phyloP scores from a whole-genome alignment of 164 flowering plant species.

The Macadamia integrifolia region DNA sequence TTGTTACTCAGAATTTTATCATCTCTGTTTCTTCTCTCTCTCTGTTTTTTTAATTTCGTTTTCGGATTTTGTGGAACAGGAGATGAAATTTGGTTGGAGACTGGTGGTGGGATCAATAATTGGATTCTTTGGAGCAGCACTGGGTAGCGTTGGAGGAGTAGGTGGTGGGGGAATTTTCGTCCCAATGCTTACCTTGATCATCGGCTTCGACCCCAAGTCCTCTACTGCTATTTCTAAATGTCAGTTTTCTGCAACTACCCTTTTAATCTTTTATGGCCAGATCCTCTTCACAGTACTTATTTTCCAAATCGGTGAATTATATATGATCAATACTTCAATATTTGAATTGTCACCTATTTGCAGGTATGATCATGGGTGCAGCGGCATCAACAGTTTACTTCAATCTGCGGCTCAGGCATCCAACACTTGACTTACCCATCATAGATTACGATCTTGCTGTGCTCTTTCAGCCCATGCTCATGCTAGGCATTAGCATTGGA shows the following conservation, averaged over 20 bases:
- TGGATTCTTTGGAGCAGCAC: conserved; percentile 51
- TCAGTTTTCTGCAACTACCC: conserved; percentile 8
- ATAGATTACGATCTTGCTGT: conserved; percentile 60
- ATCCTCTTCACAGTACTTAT: no score
- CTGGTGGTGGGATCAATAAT: conserved; percentile 39
- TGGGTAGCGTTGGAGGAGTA: conserved; percentile 59
- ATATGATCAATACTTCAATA: no score
- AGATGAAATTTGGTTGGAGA: conserved; percentile 44
- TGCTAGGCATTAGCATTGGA: conserved; percentile 63
- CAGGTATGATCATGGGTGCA: conserved; percentile 66
- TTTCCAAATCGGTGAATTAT: no score
- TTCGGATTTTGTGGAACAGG: conserved; percentile 19
- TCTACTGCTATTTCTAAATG: conserved; percentile 60
- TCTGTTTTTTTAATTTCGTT: background rate
- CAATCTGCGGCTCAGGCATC: conserved; percentile 46
- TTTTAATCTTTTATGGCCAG: no score
- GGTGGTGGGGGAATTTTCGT: conserved; percentile 68
- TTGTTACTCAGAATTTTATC: background rate
- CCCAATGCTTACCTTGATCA: conserved; percentile 54
- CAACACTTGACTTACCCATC: conserved; percentile 49
- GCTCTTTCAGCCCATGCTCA: conserved; percentile 60
- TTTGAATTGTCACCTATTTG: background rate
- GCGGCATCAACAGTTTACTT: conserved; percentile 47
- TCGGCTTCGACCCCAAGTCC: conserved; percentile 56
- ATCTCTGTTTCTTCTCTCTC: background rate